Base-by-base conservation (phyloP, 441 rosid genomes). In the Brassica balearica region DNA sequence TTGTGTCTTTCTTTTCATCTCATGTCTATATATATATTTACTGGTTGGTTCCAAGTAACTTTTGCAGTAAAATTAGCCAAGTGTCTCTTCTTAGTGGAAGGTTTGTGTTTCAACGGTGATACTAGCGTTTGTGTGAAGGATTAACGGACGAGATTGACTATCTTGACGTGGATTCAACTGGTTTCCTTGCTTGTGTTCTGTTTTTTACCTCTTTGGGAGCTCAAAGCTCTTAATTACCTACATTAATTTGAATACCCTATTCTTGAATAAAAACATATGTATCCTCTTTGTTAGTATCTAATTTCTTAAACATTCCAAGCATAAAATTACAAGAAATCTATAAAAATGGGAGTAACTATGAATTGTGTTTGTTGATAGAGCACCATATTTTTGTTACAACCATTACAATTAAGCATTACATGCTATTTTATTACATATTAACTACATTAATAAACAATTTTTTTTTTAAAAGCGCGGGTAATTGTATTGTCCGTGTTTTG, bases 121-220 rank as follows among this genome's bases (percentile, higher is more conserved):
- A 43, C 9, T 69, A 12, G 65, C 20, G 14, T 76, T 76, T 76
- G 41, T 76, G 19, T 5, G 20, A 69, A 25, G 58, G 53, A 76
- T 61, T 63, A 64, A 69, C 80, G 75, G 64, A 62, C 10, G 46
- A 76, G 65, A 76, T 62, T 62, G 20, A 76, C 7, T 23, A 22
- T 32, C 19, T 69, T 76, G 74, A 76, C 58, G 74, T 76, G 75
- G 69, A 76, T 76, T 46, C 74, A 61, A 69, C 75, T 77, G 75
- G 75, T 36, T 22, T 61, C n/a, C 6, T 70, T 63, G 43, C 46
- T 64, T 55, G 2, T 63, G 48, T 53, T 69, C 10, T 61, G 11
- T 51, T 46, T 61, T 76, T 76, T 61, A 46, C 79, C 55, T 20
- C 36, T 19, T 48, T 69, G 8, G 69, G 27, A 8, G 55, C 63